These are phyloP conservation scores for Xylaria sp. DNA, from an alignment of 2,329 filamentous ascomycete species.

Conservation along the genomic window DNA sequence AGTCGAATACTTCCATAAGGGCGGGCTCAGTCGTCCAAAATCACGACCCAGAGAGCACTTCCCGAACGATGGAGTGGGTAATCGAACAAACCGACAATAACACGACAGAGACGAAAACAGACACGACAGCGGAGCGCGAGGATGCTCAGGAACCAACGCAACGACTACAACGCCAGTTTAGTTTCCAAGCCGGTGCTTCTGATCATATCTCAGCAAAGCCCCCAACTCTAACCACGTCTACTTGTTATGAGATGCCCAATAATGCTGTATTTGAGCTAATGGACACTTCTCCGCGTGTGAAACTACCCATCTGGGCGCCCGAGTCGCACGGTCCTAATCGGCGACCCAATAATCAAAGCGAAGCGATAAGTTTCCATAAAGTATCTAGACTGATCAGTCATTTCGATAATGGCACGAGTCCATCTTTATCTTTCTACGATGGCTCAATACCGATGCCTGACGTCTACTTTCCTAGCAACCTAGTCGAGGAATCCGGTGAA, in stretches of 20 bases:
- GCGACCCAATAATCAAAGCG: neutral
- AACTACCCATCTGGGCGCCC: neutral
- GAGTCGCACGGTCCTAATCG: neutral
- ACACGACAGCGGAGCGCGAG: slow-evolving; percentile 4
- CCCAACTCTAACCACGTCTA: neutral
- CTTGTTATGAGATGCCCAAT: slow-evolving; percentile 28
- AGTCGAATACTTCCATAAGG: slow-evolving; percentile 2
- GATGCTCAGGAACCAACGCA: slow-evolving; percentile 6
- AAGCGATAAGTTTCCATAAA: slow-evolving; percentile 5
- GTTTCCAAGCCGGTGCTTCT: slow-evolving; percentile 28
- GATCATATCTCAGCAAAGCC: slow-evolving; percentile 16
- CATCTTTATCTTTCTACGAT: neutral
- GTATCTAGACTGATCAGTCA: slow-evolving; percentile 6
- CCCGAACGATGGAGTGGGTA: slow-evolving; percentile 21
- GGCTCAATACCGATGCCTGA: neutral
- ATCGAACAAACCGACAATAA: slow-evolving; percentile 16
- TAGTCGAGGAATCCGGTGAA: neutral
- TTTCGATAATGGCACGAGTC: neutral
- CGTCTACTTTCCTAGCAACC: neutral
- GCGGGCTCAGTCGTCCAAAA: slow-evolving; percentile 1
- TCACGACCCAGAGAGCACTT: slow-evolving; percentile 3
- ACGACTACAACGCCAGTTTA: slow-evolving; percentile 27
- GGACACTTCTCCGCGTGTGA: slow-evolving; percentile 30
- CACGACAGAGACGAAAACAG: slow-evolving; percentile 1
- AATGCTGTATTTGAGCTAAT: slow-evolving; percentile 33